Base-by-base conservation (phyloP, 805 yeast species). In the Ogataea paraovalis region DNA sequence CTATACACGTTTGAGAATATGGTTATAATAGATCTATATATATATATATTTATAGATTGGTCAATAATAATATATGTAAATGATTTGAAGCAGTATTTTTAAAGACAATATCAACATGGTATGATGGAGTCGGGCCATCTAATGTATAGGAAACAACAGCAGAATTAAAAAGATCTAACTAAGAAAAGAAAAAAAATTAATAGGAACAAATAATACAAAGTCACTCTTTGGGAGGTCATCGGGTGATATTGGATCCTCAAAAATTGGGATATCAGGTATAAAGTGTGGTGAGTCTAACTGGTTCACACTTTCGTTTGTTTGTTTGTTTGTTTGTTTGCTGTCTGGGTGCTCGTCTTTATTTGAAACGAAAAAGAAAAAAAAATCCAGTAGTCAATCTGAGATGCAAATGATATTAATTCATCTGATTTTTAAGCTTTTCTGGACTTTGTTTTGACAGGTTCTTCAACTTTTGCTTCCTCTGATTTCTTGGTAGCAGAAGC, bases 381-480 rank as follows among this genome's bases (percentile, higher is more conserved):
- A n/a, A n/a, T n/a, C n/a, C n/a, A n/a, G n/a, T n/a, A n/a, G n/a
- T n/a, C n/a, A n/a, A n/a, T n/a, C n/a, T n/a, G n/a, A n/a, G n/a
- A n/a, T n/a, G n/a, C n/a, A n/a, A n/a, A n/a, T n/a, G n/a, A n/a
- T n/a, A n/a, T n/a, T n/a, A n/a, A n/a, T n/a, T n/a, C n/a, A n/a
- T n/a, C n/a, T n/a, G n/a, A n/a, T n/a, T n/a, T 12, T 51, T 47
- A 62, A 36, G 67, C 65, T 53, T 62, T 64, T 61, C 67, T 64
- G 32, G 68, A 58, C 50, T 60, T 60, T 46, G 51, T 52, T 42
- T 54, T 58, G 39, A 45, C 46, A 25, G 56, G 38, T 22, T 53
- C 43, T 20, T 39, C 38, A 41, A 51, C 49, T 18, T 33, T 34
- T n/a, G 19, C 7, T 16, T n/a, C 16, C 16, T 12, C 19, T 34